Base-by-base conservation (phyloP, 441 rosid genomes). In the Capsella rubella region DNA sequence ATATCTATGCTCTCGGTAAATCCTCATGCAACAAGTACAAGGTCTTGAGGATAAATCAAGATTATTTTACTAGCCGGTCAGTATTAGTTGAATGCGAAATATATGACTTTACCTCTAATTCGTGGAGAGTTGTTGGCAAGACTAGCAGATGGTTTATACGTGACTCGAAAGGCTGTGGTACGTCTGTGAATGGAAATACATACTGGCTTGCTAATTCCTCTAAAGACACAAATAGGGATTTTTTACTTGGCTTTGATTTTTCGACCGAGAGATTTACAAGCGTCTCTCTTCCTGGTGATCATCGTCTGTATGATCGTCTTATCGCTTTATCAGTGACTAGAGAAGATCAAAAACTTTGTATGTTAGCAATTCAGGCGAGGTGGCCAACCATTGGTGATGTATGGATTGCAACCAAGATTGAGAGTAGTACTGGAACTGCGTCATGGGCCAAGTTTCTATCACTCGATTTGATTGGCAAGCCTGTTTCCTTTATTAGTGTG, bases 341-440 rank as follows among this genome's bases (percentile, higher is more conserved):
- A 25, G 8, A 51, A 5, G 32, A 65, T 14, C 69, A 32, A 64
- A 31, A 64, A 32, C 31, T 64, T 15, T 64, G 69, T 64, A 4
- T 64, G 6, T 4, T 63, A 47, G 54, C 31, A 15, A 6, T 15
- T 11, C 8, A 16, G 8, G 11, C 25, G 1, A 15, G 0, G 9
- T 10, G 18, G 6, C 12, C 25, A 42, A 14, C 2, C 34, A 35
- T 28, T 62, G 10, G n/a, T 8, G 45, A 64, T 49, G 32, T 64
- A 16, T 64, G 45, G 45, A 16, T 64, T 10, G 46, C 13, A 49
- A 64, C 45, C 32, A 64, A 49, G 57, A 12, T 47, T 32, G 54
- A 32, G 54, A 16, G 18, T 16, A 12, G 57, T 46, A 46, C 10
- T 3, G 12, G 29, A 64, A 55, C 25, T 12, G 6, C 27, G 29